A percentile compares a stretch with the other conserved stretches of the same genome.
phyloP scores from a whole-genome alignment of 2,329 filamentous ascomycete species.

The Trichoderma guizhouense region DNA sequence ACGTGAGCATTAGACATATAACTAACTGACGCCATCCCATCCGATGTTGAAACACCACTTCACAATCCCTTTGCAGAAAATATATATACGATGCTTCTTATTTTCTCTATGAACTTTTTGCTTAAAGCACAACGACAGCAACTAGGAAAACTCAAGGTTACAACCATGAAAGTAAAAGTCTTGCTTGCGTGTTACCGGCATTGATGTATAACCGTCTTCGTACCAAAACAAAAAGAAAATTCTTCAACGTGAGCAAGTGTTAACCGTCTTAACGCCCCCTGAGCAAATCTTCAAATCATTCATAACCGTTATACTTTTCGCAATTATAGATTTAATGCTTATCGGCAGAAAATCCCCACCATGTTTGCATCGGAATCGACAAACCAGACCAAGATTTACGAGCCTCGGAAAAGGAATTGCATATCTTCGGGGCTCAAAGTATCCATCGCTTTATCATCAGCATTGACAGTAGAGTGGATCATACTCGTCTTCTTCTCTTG shows the following conservation, averaged over 20 bases:
- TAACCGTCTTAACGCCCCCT: neutral
- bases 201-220: neutral
- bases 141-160: neutral
- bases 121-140: neutral
- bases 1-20: neutral
- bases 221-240: neutral
- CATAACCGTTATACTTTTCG: neutral
- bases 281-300: neutral
- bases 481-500: constrained; percentile 99
- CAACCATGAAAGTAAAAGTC: neutral
- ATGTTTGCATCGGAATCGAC: neutral
- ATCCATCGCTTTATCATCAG: constrained; percentile 85
- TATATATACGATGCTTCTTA: neutral
- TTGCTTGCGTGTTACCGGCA: neutral
- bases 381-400: constrained; percentile 23
- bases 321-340: neutral
- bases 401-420: constrained; percentile 90
- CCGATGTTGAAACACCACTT: neutral
- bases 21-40: neutral
- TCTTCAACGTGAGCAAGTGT: neutral
- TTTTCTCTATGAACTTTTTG: neutral
- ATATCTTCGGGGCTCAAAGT: constrained; percentile 87
- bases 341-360: neutral
- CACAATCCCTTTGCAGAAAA: neutral
- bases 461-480: constrained; percentile 96